Conservation (phyloP, 805 yeast genomes). For the Crinitomyces ghanaensis region DNA sequence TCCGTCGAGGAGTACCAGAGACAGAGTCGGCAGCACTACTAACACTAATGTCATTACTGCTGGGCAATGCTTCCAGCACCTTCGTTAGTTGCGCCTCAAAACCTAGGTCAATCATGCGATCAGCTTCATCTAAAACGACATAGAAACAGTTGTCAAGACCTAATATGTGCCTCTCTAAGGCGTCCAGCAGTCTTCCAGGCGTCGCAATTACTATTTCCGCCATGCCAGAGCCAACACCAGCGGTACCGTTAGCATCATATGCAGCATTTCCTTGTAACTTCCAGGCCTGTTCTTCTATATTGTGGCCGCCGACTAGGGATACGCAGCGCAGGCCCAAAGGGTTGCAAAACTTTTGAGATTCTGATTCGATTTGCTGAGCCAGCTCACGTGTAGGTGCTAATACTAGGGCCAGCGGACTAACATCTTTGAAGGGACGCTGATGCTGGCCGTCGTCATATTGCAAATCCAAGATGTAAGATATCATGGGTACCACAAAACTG, state of each 20-base stretch:
- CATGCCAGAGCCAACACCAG: too few species aligned
- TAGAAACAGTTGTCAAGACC: slow-evolving; percentile 50
- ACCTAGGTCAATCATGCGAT: slow-evolving; percentile 90
- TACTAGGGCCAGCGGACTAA: slow-evolving; percentile 62
- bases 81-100: slow-evolving; percentile 69
- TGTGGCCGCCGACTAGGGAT: slow-evolving; percentile 83
- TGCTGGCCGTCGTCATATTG: slow-evolving; percentile 48
- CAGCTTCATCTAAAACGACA: slow-evolving; percentile 86
- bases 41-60: slow-evolving; percentile 21
- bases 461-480: slow-evolving; percentile 40
- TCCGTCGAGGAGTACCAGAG: slow-evolving; percentile 26
- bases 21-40: slow-evolving; percentile 8
- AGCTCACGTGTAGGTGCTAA: slow-evolving; percentile 91
- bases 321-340: slow-evolving; percentile 32
- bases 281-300: slow-evolving; percentile 58
- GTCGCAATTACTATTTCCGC: slow-evolving; percentile 76
- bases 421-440: too few species aligned
- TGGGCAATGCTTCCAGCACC: slow-evolving; percentile 47
- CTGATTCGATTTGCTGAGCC: slow-evolving; percentile 73
- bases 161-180: slow-evolving; percentile 56
- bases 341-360: slow-evolving; percentile 42
- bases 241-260: too few species aligned
- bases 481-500: slow-evolving; percentile 65
- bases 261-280: slow-evolving; percentile 50
- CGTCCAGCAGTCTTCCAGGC: slow-evolving; percentile 83